Evolutionary conservation across 352 stramenopile species (phyloP).

Genomic region (Phytophthora rubi): DNA sequence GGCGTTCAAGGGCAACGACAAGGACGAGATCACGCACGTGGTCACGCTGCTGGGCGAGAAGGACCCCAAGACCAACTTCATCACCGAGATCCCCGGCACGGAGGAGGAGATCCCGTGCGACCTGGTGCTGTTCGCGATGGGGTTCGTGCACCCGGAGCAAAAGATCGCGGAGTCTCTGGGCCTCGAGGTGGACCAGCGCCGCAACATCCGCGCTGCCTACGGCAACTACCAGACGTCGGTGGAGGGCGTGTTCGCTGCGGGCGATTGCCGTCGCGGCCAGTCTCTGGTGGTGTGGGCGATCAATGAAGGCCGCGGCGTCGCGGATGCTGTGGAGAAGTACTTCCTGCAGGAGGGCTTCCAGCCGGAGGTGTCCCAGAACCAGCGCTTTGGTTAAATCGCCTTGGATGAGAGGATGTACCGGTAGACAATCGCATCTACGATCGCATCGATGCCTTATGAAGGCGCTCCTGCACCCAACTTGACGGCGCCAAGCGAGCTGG

Average conservation of each 20-base stretch:
- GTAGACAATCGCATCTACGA: constrained; percentile 15
- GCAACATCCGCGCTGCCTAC: constrained; percentile 95
- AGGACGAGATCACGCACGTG: constrained; percentile 81
- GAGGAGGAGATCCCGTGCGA: constrained; percentile 96
- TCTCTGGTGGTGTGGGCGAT: constrained; percentile 99
- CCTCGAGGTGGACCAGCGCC: constrained; percentile 93
- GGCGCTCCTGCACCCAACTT: constrained; percentile 5
- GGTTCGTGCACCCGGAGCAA: constrained; percentile 96
- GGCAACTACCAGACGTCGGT: constrained; percentile 94
- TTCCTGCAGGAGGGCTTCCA: constrained; percentile 81
- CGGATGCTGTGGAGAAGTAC: constrained; percentile 86
- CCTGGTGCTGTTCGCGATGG: constrained; percentile 97
- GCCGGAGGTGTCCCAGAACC: constrained; percentile 81
- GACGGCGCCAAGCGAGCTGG: constrained; percentile 11
- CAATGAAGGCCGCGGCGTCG: constrained; percentile 96
- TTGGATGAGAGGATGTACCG: constrained; percentile 32
- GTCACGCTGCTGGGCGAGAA: constrained; percentile 58
- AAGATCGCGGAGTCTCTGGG: constrained; percentile 89
- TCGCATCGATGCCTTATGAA: constrained; percentile 16
- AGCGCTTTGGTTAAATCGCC: constrained; percentile 64
- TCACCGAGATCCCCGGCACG: constrained; percentile 75
- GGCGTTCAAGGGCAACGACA: constrained; percentile 79
- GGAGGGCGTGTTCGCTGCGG: constrained; percentile 97
- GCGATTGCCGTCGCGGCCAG: constrained; percentile 97
- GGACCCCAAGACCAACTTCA: constrained; percentile 77